These are phyloP conservation scores for Pyricularia grisea DNA, from an alignment of 2,329 filamentous ascomycete genomes.

Conservation along the genomic window DNA sequence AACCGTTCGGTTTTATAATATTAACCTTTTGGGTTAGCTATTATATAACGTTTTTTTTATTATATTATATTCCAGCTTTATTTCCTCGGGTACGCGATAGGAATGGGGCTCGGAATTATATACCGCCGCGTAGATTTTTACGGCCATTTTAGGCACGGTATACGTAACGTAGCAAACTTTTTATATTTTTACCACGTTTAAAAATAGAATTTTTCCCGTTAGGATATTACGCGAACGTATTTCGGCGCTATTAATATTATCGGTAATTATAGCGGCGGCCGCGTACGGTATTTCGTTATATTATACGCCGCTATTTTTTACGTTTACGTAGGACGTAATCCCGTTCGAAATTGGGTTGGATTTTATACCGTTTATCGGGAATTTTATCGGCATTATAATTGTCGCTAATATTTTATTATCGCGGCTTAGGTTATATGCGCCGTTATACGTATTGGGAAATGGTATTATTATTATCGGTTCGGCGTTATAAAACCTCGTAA, in stretches of 20 bases:
- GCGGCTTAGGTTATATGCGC: constrained; percentile 25
- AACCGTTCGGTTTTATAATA: constrained; percentile 9
- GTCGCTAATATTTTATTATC: constrained; percentile 25
- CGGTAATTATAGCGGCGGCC: not conserved
- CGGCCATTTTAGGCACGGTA: constrained; percentile 29
- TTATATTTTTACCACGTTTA: constrained; percentile 30
- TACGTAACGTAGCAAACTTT: constrained; percentile 38
- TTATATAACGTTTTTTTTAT: constrained; percentile 22
- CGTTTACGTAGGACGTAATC: constrained; percentile 34
- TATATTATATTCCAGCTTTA: constrained; percentile 34
- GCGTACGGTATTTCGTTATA: not conserved
- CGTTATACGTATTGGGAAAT: constrained; percentile 19
- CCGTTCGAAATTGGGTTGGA: constrained; percentile 28
- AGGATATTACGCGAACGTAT: not conserved
- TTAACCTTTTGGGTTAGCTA: constrained; percentile 20
- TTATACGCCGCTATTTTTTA: constrained; percentile 9
- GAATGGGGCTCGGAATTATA: constrained; percentile 33
- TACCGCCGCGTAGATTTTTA: constrained; percentile 37
- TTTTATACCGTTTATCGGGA: constrained; percentile 31
- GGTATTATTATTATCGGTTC: constrained; percentile 15
- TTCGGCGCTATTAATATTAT: not conserved
- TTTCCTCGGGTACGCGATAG: constrained; percentile 39
- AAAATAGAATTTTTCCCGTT: constrained; percentile 32
- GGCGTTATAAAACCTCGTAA: constrained; percentile 11
- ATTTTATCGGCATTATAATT: constrained; percentile 19